A percentile compares a stretch with the other conserved stretches of the same genome.
These are phyloP conservation scores for Leccinum pellstonianum DNA, from an alignment of 768 basidiomycete species.

Conservation along the genomic window DNA sequence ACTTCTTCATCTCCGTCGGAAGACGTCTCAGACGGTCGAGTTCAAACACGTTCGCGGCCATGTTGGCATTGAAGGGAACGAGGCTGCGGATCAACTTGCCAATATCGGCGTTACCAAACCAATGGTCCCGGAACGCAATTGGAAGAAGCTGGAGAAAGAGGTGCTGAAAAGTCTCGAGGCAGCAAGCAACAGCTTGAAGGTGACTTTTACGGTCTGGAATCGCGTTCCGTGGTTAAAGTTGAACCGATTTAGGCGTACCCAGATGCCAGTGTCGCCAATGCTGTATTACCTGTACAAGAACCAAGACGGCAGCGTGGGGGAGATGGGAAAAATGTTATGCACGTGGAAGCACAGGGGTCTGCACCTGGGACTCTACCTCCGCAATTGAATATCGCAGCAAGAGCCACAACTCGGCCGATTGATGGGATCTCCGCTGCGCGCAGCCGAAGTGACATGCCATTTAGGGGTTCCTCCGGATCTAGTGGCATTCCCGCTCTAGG, in stretches of 20 bases:
- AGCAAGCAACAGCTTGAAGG: slow-evolving; percentile 19
- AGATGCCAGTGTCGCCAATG: slow-evolving; percentile 22
- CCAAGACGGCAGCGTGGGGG: background rate
- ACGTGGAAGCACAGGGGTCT: background rate
- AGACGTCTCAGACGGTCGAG: slow-evolving; percentile 51
- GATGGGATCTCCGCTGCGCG: background rate
- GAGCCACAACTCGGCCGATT: background rate
- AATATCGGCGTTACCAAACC: slow-evolving; percentile 51
- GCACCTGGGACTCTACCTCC: background rate
- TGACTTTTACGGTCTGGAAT: slow-evolving; percentile 10
- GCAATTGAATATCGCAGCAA: background rate
- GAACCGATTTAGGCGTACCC: slow-evolving; percentile 29
- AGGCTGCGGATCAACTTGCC: slow-evolving; percentile 78
- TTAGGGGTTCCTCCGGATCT: background rate
- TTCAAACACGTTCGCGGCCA: slow-evolving; percentile 82
- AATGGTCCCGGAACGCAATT: slow-evolving; percentile 52
- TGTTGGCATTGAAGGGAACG: slow-evolving; percentile 76
- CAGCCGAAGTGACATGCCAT: background rate
- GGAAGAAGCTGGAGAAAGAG: slow-evolving; percentile 38
- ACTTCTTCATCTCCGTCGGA: slow-evolving; percentile 54
- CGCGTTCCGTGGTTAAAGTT: slow-evolving; percentile 6
- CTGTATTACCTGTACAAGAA: background rate
- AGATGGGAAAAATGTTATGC: background rate
- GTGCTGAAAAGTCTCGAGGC: slow-evolving; percentile 11
- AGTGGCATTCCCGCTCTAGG: background rate